A percentile compares a stretch with the other conserved stretches of the same genome.
Conservation (phyloP, 2,329 filamentous ascomycete genomes). For the Tolypocladium capitatum region DNA sequence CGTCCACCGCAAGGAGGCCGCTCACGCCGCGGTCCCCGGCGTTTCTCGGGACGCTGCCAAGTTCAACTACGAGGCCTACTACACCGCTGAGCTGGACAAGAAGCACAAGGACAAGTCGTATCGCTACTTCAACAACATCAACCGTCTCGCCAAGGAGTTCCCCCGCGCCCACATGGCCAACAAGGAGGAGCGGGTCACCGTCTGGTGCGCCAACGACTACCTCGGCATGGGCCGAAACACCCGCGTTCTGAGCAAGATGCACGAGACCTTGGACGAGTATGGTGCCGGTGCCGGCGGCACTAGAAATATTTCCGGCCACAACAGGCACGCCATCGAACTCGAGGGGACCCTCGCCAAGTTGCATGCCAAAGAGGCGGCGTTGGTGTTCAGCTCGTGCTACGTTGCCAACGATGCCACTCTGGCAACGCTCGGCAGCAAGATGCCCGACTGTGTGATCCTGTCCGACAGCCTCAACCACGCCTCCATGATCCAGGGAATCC, state of each 20-base stretch:
- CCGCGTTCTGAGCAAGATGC: slow-evolving; percentile 80
- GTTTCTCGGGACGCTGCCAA: slow-evolving; percentile 30
- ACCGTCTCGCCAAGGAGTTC: slow-evolving; percentile 90
- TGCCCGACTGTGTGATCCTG: slow-evolving; percentile 94
- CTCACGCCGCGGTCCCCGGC: slow-evolving; percentile 6
- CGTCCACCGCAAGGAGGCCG: slow-evolving; percentile 4
- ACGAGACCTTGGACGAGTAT: slow-evolving; percentile 86
- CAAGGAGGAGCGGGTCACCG: slow-evolving; percentile 75
- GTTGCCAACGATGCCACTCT: slow-evolving; percentile 96
- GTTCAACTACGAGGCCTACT: slow-evolving; percentile 89
- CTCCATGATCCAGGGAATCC: slow-evolving; percentile 98
- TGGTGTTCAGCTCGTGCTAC: slow-evolving; percentile 96
- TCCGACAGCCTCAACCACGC: slow-evolving; percentile 96
- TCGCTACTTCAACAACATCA: slow-evolving; percentile 99
- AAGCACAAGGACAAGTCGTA: slow-evolving; percentile 99
- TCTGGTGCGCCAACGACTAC: slow-evolving; percentile 99
- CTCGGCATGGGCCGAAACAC: slow-evolving; percentile 93
- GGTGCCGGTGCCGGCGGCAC: slow-evolving; percentile 92
- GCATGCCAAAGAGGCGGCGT: slow-evolving; percentile 79
- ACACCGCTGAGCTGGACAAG: slow-evolving; percentile 80
- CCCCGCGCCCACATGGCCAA: slow-evolving; percentile 83
- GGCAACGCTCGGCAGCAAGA: slow-evolving; percentile 89
- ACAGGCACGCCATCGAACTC: slow-evolving; percentile 78
- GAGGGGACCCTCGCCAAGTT: slow-evolving; percentile 75
- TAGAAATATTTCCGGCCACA: slow-evolving; percentile 95